phyloP scores from a whole-genome alignment of 2,329 filamentous ascomycete genomes.

The Calonectria multiphialidica region DNA sequence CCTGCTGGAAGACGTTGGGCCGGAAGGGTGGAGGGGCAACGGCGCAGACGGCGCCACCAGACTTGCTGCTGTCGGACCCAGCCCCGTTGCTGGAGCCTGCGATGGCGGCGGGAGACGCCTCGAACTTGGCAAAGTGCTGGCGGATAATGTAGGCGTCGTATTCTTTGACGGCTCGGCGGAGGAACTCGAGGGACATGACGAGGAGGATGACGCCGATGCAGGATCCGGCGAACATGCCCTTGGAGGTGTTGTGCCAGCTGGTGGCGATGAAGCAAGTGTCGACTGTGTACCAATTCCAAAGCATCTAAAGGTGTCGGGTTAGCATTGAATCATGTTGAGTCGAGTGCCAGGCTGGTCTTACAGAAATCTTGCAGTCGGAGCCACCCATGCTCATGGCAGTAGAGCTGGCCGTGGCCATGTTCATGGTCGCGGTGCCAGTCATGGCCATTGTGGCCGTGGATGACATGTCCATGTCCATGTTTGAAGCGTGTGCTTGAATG shows the following conservation, averaged over 20 bases:
- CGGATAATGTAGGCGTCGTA: constrained; percentile 77
- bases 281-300: constrained; percentile 84
- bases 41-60: constrained; percentile 24
- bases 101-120: constrained; percentile 22
- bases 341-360: constrained; percentile 34
- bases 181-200: constrained; percentile 77
- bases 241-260: constrained; percentile 77
- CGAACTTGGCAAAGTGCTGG: constrained; percentile 57
- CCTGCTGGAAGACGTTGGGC: constrained; percentile 75
- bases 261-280: constrained; percentile 77
- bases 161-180: constrained; percentile 78
- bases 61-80: constrained; percentile 40
- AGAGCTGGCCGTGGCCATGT: constrained; percentile 34
- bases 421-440: constrained; percentile 33
- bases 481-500: neutral
- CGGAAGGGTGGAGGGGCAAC: constrained; percentile 54
- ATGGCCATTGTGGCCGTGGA: constrained; percentile 26
- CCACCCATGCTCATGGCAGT: constrained; percentile 35
- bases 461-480: constrained; percentile 28
- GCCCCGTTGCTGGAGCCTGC: constrained; percentile 21
- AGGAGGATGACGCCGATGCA: constrained; percentile 85
- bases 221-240: constrained; percentile 81
- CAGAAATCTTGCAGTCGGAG: constrained; percentile 54
- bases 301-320: constrained; percentile 66
- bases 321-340: neutral